A percentile compares a stretch with the other conserved stretches of the same genome.
phyloP scores from a whole-genome alignment of 345 rosid species.

The Cardamine resedifolia region DNA sequence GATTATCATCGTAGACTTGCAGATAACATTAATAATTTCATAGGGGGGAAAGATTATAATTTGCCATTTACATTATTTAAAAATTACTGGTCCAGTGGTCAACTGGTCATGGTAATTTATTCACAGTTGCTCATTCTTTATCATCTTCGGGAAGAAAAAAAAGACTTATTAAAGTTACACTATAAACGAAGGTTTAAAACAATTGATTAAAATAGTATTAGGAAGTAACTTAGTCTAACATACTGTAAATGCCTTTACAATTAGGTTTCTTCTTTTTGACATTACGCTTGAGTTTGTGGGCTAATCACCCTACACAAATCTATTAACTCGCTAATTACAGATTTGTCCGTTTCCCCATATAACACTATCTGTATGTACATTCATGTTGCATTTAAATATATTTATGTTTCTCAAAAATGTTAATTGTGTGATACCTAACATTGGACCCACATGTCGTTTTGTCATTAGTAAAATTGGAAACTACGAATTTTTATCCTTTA shows the following conservation, averaged over 20 bases:
- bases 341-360: slow-evolving; percentile 27
- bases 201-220: not conserved
- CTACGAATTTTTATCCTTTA: not conserved
- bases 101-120: not conserved
- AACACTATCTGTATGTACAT: slow-evolving; percentile 24
- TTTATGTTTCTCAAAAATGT: slow-evolving; percentile 1
- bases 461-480: not conserved
- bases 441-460: slow-evolving; percentile 28
- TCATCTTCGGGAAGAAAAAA: not conserved
- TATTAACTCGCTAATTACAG: slow-evolving; percentile 16
- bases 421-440: slow-evolving; percentile 26
- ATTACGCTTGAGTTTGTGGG: slow-evolving; percentile 29
- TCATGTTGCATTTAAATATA: slow-evolving; percentile 19
- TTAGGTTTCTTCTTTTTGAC: slow-evolving; percentile 37
- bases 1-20: too few relatives aligned
- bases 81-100: not conserved
- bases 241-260: not conserved
- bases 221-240: not conserved
- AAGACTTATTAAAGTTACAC: not conserved
- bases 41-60: too few relatives aligned
- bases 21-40: too few relatives aligned
- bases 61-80: not conserved
- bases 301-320: slow-evolving; percentile 30
- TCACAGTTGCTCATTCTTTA: not conserved
- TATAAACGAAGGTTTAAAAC: not conserved